Base-by-base conservation (phyloP, 176 grass and related monocot species). In the Triticum urartu region DNA sequence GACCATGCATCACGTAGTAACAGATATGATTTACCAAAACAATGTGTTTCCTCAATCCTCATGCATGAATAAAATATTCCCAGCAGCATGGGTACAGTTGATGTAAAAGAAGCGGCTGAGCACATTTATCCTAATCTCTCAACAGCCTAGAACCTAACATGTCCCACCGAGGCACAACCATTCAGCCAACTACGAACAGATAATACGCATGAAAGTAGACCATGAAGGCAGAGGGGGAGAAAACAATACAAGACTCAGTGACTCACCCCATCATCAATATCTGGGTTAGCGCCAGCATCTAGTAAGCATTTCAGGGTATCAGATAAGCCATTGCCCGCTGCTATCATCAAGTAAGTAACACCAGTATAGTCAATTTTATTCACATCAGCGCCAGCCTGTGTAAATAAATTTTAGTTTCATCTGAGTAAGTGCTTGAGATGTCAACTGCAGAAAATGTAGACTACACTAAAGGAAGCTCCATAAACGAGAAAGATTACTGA, bases 231-330 rank as follows among this genome's bases (percentile, higher is more conserved):
- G 50, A 54, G 50, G 0, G 50, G 15, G 15, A 54, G 48, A 54
- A 6, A 54, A 54, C 50, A 54, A 54, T 18, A 33, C 20, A 50
- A 21, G 48, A 68, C 79, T 81, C 18, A 81, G 63, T 68, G 10
- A 54, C 50, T 54, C 50, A 54, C 50, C 5, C 50, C 26, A 68
- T 81, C 64, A 68, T 28, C 42, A 68, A 66, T 52, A 68, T 68
- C 67, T 42, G 64, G 64, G 32, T 52, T 52, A 68, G 79, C 79
- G 33, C 79, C 64, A 81, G 79, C 79, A 81, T 81, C 42, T 17
- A 68, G 42, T 52, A 81, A 81, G 64, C 42, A 81, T 40, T 81
- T 81, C 79, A 68, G 8, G 79, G 68, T 81, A 64, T 12, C 64
- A 81, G 64, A 3, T 21, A 48, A 50, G 3, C 18, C 79, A 52